Conservation (phyloP, 1,284 basidiomycete species). For the Malassezia vespertilionis region DNA sequence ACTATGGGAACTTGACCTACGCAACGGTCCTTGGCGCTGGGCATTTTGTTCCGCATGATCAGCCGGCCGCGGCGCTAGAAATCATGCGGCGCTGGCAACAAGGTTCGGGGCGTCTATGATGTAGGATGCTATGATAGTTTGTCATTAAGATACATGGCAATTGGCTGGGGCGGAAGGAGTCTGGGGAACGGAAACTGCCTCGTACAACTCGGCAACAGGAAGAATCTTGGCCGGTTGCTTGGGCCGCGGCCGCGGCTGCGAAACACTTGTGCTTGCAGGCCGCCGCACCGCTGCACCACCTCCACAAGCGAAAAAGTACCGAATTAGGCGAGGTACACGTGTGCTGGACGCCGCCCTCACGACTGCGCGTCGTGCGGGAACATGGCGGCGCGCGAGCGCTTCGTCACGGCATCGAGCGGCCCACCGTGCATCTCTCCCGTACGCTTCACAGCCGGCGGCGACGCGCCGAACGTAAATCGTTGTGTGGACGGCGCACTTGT, state of each 20-base stretch:
- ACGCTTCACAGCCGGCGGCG: conserved; percentile 3
- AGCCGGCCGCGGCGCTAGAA: conserved; percentile 26
- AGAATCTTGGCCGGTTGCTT: neutral
- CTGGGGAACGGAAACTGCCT: neutral
- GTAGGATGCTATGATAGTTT: no score
- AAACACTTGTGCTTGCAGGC: neutral
- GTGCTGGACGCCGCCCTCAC: no score
- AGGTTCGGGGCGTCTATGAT: no score
- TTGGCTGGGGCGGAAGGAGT: no score
- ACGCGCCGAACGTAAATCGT: neutral
- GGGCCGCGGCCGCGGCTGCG: no score
- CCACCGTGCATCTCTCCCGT: neutral
- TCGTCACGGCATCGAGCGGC: neutral
- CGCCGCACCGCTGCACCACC: no score
- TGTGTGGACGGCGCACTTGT: conserved; percentile 24
- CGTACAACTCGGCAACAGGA: no score
- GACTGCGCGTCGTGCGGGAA: neutral
- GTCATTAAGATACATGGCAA: neutral
- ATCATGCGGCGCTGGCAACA: conserved; percentile 43
- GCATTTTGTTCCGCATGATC: conserved; percentile 44
- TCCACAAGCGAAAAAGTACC: no score
- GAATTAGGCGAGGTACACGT: no score
- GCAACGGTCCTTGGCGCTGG: conserved; percentile 33
- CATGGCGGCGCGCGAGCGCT: neutral
- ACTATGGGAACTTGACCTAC: conserved; percentile 27